phyloP scores from a whole-genome alignment of 2,329 filamentous ascomycete species.

The Clarireedia monteithiana region DNA sequence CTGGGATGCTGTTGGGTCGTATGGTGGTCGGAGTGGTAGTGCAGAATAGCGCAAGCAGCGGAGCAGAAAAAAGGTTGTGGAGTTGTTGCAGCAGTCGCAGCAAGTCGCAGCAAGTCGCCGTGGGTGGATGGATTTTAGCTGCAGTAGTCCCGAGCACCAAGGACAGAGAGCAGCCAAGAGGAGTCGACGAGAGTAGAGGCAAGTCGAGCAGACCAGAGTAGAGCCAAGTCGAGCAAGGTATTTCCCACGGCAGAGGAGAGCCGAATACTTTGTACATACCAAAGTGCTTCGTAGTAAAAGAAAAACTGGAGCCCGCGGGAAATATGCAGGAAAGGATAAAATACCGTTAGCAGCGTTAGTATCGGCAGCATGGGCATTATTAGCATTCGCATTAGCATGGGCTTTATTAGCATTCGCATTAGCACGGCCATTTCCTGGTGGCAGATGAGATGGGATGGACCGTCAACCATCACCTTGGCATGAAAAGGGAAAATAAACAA shows the following conservation, averaged over 20 bases:
- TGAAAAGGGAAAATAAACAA: neutral
- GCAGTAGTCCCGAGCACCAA: too few relatives aligned
- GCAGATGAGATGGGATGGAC: neutral
- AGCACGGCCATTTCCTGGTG: neutral
- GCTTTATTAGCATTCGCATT: too few relatives aligned
- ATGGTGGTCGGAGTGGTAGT: constrained; percentile 5
- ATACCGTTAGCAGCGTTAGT: neutral
- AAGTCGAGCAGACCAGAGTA: neutral
- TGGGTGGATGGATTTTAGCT: neutral
- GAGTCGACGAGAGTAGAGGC: neutral
- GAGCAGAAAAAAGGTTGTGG: neutral
- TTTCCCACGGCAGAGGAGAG: too few relatives aligned
- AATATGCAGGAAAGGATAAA: neutral
- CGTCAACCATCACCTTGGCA: too few relatives aligned
- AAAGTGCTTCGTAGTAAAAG: too few relatives aligned
- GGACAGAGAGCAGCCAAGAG: too few relatives aligned
- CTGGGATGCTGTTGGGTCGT: neutral
- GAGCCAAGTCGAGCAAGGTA: neutral
- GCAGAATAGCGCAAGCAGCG: neutral
- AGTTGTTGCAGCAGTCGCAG: constrained; percentile 3
- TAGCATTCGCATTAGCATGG: too few relatives aligned
- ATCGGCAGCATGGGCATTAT: too few relatives aligned
- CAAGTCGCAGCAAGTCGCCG: neutral
- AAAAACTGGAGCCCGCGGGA: neutral
- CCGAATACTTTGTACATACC: too few relatives aligned